Conservation (phyloP, 495 filamentous ascomycete species). For the Chaetomidium leptoderma region DNA sequence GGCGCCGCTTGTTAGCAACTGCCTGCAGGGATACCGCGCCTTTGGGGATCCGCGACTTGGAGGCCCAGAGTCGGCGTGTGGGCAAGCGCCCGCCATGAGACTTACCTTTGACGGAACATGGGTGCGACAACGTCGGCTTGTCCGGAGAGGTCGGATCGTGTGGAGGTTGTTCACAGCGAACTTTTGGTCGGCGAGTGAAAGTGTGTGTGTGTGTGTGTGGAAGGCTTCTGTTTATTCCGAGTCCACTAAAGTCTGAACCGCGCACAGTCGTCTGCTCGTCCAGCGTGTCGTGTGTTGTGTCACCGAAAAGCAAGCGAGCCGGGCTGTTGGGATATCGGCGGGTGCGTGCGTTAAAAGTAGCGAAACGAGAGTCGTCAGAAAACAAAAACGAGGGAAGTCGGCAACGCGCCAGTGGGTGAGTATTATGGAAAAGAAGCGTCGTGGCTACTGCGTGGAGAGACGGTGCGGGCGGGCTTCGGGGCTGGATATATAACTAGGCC, state of each 20-base stretch:
- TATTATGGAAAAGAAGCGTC: constrained; percentile 1
- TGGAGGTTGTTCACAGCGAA: not conserved
- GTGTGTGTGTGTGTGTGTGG: not conserved
- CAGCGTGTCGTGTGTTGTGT: not conserved
- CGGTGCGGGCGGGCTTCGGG: constrained; percentile 3
- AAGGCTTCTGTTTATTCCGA: not conserved
- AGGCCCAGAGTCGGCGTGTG: not conserved
- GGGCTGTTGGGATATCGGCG: not conserved
- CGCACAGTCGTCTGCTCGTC: constrained; percentile 1
- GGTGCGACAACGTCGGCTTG: constrained; percentile 19
- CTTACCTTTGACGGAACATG: constrained; percentile 42
- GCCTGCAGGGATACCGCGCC: not conserved
- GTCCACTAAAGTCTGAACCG: too few species aligned
- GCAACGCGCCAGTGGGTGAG: not conserved
- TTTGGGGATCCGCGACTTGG: not conserved
- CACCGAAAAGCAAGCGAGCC: constrained; percentile 4
- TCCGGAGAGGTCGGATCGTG: constrained; percentile 12
- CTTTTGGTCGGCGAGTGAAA: not conserved
- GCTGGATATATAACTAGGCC: constrained; percentile 10
- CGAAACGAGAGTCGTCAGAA: constrained; percentile 14
- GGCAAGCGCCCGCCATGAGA: constrained; percentile 8
- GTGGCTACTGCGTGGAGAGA: not conserved
- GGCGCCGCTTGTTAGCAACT: constrained; percentile 26
- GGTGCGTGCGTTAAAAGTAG: not conserved
- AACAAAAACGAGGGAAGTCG: constrained; percentile 12